phyloP scores from a whole-genome alignment of 306 rosid species.

The Trichosanthes cucumerina region DNA sequence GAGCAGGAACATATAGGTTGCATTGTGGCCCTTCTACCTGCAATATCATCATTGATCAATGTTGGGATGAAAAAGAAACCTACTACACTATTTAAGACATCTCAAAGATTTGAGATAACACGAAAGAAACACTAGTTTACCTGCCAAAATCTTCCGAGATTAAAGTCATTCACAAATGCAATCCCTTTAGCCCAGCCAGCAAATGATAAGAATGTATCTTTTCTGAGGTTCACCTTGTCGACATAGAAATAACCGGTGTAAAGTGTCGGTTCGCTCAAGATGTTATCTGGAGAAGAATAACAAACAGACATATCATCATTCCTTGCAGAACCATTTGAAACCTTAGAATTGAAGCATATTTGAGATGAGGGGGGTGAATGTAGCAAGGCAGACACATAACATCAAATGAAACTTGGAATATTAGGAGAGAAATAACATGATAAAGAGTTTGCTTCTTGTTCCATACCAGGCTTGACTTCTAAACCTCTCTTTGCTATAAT shows the following conservation, averaged over 20 bases:
- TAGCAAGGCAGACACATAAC: neutral
- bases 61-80: neutral
- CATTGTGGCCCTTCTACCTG: constrained; percentile 86
- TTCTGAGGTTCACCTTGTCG: constrained; percentile 31
- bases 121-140: constrained; percentile 20
- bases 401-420: neutral
- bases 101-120: neutral
- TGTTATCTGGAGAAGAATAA: constrained; percentile 32
- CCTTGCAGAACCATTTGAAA: neutral
- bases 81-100: neutral
- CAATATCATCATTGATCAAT: constrained; percentile 13
- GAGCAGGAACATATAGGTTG: constrained; percentile 87
- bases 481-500: constrained; percentile 24
- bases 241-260: constrained; percentile 60
- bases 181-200: constrained; percentile 77
- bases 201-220: constrained; percentile 76
- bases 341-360: neutral
- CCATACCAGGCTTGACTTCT: constrained; percentile 36
- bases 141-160: constrained; percentile 95
- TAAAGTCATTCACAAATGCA: constrained; percentile 64
- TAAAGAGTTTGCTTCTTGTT: neutral
- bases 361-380: neutral
- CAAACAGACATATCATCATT: constrained; percentile 5
- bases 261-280: constrained; percentile 55
- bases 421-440: neutral